Percentiles rank a stretch among this genome's conserved stretches.
Evolutionary conservation across 1,139 yeast genomes (phyloP).

Genomic region (Magnusiomyces suaveolens): DNA sequence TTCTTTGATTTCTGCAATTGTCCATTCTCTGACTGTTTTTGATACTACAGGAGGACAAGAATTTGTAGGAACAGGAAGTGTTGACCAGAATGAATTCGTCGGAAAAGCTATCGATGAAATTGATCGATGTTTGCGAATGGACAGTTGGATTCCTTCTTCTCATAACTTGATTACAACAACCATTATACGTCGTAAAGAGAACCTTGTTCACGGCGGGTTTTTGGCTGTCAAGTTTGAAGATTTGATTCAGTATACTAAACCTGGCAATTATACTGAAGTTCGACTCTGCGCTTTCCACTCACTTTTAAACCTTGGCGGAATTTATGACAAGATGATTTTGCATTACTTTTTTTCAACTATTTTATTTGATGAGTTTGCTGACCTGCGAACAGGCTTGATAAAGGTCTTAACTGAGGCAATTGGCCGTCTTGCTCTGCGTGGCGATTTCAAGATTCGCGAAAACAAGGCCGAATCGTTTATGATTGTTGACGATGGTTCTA

Average conservation of each 20-base stretch:
- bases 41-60: slow-evolving; percentile 26
- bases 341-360: slow-evolving; percentile 52
- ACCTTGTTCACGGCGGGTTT: slow-evolving; percentile 51
- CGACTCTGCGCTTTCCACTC: slow-evolving; percentile 65
- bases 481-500: slow-evolving; percentile 20
- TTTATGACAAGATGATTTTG: slow-evolving; percentile 52
- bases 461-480: slow-evolving; percentile 13
- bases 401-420: slow-evolving; percentile 43
- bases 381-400: slow-evolving; percentile 44
- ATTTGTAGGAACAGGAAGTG: slow-evolving; percentile 39
- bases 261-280: slow-evolving; percentile 43
- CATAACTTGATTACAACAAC: slow-evolving; percentile 49
- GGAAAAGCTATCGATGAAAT: slow-evolving; percentile 49
- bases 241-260: slow-evolving; percentile 42
- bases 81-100: slow-evolving; percentile 33
- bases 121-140: slow-evolving; percentile 67
- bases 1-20: slow-evolving; percentile 48
- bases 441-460: slow-evolving; percentile 27
- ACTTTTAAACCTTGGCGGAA: slow-evolving; percentile 63
- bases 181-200: slow-evolving; percentile 50
- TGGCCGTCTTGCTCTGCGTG: slow-evolving; percentile 61
- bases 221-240: slow-evolving; percentile 45
- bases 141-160: slow-evolving; percentile 77
- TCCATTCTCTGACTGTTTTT: slow-evolving; percentile 30
- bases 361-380: slow-evolving; percentile 47